A percentile compares a stretch with the other conserved stretches of the same genome.
These are phyloP conservation scores for Venturia pyrina DNA, from an alignment of 2,329 filamentous ascomycete species.

Conservation along the genomic window DNA sequence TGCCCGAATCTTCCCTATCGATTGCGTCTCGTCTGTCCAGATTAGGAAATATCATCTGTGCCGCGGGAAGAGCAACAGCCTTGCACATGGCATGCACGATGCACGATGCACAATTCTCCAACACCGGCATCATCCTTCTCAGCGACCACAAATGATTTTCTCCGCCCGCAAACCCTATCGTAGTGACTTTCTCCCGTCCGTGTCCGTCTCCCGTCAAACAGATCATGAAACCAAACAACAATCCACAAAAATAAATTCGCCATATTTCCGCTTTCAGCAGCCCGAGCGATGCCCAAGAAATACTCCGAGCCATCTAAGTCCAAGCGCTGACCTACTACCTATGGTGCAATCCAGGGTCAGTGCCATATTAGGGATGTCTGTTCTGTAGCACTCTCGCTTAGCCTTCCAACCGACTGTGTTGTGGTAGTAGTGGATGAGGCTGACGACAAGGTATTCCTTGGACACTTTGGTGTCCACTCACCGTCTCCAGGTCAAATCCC, in stretches of 20 bases:
- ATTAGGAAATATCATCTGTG: neutral
- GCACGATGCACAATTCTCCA: neutral
- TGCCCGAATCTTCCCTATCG: neutral
- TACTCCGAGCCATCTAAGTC: neutral
- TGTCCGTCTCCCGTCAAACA: neutral
- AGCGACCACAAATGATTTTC: neutral
- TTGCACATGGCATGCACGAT: neutral
- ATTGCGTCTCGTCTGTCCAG: neutral
- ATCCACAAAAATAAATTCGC: neutral
- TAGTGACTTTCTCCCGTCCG: neutral
- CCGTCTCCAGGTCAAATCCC: neutral
- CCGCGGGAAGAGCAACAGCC: neutral
- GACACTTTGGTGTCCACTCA: neutral
- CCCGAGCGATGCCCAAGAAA: neutral
- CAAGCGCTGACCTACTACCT: no score
- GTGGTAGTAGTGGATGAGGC: neutral
- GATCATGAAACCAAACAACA: neutral
- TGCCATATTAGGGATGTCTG: no score
- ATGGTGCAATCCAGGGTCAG: no score
- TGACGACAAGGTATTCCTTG: neutral
- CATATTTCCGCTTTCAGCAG: neutral
- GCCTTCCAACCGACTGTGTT: no score
- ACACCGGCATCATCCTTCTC: neutral
- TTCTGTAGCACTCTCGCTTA: neutral
- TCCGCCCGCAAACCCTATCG: neutral